phyloP scores from a whole-genome alignment of 1,284 basidiomycete genomes.

The Puccinia polysora region DNA sequence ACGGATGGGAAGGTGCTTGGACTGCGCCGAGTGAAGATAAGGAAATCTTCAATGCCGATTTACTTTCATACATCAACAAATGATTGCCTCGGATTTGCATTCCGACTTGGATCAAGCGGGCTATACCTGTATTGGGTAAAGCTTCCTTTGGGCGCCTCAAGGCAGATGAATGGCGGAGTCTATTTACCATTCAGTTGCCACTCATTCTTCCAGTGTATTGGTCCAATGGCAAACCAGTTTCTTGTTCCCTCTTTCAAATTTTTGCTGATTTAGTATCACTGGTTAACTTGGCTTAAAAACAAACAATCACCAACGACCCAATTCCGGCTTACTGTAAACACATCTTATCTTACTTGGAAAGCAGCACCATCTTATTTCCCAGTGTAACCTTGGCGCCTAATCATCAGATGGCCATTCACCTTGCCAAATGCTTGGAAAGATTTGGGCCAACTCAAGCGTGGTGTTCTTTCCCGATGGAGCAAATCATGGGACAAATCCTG shows the following conservation, averaged over 20 bases:
- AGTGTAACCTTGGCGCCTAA: background rate
- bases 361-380: background rate
- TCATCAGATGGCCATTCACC: background rate
- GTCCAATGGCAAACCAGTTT: background rate
- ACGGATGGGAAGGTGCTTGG: conserved; percentile 3
- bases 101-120: conserved; percentile 12
- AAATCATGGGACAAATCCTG: background rate
- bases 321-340: background rate
- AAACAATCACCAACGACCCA: background rate
- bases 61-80: background rate
- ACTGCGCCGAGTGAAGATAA: background rate
- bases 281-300: conserved; percentile 4
- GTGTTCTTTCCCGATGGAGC: background rate
- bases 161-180: conserved; percentile 14
- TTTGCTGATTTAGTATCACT: conserved; percentile 4
- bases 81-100: background rate
- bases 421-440: background rate
- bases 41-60: conserved; percentile 1
- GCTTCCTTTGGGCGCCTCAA: conserved; percentile 17
- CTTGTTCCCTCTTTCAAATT: background rate
- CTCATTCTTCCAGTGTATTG: background rate
- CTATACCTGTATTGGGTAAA: conserved; percentile 19
- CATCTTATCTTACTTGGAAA: background rate
- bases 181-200: conserved; percentile 16
- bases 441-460: background rate